Base-by-base conservation (phyloP, 2,329 filamentous ascomycete species). In the Monosporascus ibericus region DNA sequence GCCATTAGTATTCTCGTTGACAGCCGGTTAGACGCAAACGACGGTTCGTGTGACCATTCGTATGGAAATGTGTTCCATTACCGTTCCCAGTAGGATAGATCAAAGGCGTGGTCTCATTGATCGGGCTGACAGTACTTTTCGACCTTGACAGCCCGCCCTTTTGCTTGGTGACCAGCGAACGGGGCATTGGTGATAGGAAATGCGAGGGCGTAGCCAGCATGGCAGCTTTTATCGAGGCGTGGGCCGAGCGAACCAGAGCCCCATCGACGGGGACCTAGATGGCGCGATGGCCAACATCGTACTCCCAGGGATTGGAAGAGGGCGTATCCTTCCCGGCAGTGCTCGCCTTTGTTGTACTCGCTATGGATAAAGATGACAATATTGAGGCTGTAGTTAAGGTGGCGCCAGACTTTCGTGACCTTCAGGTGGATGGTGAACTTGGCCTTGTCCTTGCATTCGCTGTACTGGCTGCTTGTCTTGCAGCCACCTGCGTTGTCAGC, bases 91-190 rank as follows among this genome's bases (percentile, higher is more conserved):
- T 63, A 14, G 62, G 60, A 51, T 63, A 63, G 18, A 92, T 73
- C 25, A 92, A 72, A 0, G 86, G 84, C 4, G 84, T 83, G 15
- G 75, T 77, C 68, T 91, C 87, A 60, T 78, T 75, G 9, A 68
- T 68, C 66, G 24, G 65, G 64, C 40, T 63, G 54, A 53, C 60
- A 64, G 70, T 76, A 66, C 60, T 80, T 70, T 58, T 72, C 65
- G 55, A 69, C 60, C 60, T 73, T 65, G 46, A 72, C 69, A 30
- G 9, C 30, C 5, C 30, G 14, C 14, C 30, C 30, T 14, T 11
- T 14, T 34, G 9, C 30, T 34, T 34, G 11, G 30, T 5, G 11
- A 14, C 30, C 11, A 9, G 30, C 4, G 11, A 1, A 34, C 9
- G 4, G 11, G 27, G 30, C 5, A 14, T 34, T 34, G 30, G 5